A percentile compares a stretch with the other conserved stretches of the same genome.
These are phyloP conservation scores for Anaeramoeba flamelloides DNA, from an alignment of 78 protist genomes.

Conservation along the genomic window DNA sequence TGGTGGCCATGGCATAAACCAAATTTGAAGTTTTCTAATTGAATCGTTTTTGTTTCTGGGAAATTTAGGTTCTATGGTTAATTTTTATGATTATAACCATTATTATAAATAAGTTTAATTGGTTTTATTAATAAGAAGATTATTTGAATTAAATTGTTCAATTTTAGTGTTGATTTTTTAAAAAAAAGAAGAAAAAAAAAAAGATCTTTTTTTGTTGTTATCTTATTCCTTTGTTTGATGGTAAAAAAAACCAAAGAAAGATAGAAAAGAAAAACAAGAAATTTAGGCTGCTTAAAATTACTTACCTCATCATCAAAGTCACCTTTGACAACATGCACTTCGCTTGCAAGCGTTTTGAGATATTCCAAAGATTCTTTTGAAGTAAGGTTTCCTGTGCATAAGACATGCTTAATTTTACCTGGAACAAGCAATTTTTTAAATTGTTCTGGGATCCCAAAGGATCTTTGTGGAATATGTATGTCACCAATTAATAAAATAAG, in stretches of 20 bases:
- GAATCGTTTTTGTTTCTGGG: conserved; percentile 57
- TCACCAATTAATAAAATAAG: conserved; percentile 92
- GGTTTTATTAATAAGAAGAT: conserved; percentile 2
- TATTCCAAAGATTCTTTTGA: conserved; percentile 58
- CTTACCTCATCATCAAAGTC: conserved; percentile 71
- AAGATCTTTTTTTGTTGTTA: no score
- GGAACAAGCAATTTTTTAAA: conserved; percentile 80
- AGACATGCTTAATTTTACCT: conserved; percentile 74
- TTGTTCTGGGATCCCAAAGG: conserved; percentile 56
- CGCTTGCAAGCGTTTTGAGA: conserved; percentile 61
- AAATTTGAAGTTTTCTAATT: conserved; percentile 70
- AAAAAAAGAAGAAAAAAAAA: not conserved
- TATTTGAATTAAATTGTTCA: not conserved
- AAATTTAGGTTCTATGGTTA: no score
- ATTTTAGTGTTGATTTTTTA: not conserved
- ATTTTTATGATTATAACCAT: conserved; percentile 11
- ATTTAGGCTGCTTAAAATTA: not conserved
- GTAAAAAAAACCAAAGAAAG: no score
- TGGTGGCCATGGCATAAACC: conserved; percentile 98
- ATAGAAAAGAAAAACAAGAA: not conserved
- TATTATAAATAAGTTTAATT: not conserved
- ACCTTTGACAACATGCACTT: conserved; percentile 73
- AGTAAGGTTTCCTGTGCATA: conserved; percentile 92
- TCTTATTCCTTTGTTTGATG: not conserved
- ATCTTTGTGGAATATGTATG: conserved; percentile 88